Percentiles rank a stretch among this genome's conserved stretches.
phyloP scores from a whole-genome alignment of 2,329 filamentous ascomycete genomes.

The Phialocephala sp. region DNA sequence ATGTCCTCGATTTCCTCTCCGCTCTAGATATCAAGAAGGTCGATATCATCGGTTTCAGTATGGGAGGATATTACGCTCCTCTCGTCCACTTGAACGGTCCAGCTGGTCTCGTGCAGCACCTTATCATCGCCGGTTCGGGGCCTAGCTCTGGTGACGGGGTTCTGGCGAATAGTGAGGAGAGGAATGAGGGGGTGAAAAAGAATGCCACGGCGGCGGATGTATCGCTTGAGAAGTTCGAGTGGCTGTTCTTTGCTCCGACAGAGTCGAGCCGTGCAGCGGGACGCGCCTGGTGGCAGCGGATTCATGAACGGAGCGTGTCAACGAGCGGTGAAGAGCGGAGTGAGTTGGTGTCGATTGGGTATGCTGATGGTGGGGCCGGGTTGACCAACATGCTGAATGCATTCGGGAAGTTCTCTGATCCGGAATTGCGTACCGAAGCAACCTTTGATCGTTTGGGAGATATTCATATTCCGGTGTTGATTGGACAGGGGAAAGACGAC shows the following conservation, averaged over 20 bases:
- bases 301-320: background rate
- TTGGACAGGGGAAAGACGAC: constrained; percentile 31
- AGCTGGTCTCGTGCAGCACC: background rate
- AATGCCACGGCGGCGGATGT: background rate
- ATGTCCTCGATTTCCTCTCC: background rate
- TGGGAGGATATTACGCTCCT: constrained; percentile 1
- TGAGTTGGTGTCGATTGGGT: constrained; percentile 1
- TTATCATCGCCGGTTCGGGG: background rate
- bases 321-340: background rate
- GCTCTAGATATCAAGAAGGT: background rate
- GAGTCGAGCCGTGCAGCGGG: background rate
- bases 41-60: background rate
- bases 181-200: background rate
- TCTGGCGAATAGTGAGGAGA: background rate
- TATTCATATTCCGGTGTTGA: constrained; percentile 37
- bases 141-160: background rate
- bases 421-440: background rate
- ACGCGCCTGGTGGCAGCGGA: background rate
- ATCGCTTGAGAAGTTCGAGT: background rate
- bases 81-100: background rate
- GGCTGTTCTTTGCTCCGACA: background rate
- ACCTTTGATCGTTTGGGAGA: background rate
- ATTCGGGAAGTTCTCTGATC: background rate
- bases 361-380: background rate
- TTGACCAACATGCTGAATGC: background rate